Conservation (phyloP, 306 rosid species). For the Vigna angularis region DNA sequence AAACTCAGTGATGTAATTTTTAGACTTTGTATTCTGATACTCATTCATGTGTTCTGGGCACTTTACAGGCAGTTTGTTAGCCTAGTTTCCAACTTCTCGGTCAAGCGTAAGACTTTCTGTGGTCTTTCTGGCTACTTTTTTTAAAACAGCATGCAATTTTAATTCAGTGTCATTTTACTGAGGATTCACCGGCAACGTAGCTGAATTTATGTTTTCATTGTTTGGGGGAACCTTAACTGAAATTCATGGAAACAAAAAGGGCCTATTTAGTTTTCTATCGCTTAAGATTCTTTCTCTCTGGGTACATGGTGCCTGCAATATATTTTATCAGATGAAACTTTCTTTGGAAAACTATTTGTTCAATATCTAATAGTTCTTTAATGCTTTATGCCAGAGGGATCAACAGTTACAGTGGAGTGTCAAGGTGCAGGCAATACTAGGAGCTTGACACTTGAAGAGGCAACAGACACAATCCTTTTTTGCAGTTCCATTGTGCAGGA, state of each 20-base stretch:
- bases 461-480: slow-evolving; percentile 90
- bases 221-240: slow-evolving; percentile 20
- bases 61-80: background rate
- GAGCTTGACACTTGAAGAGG: slow-evolving; percentile 97
- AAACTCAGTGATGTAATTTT: slow-evolving; percentile 1
- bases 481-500: slow-evolving; percentile 95
- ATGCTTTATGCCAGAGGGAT: slow-evolving; percentile 66
- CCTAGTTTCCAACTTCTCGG: background rate
- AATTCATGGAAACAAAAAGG: background rate
- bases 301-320: slow-evolving; percentile 3
- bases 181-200: slow-evolving; percentile 7
- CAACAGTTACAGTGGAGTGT: slow-evolving; percentile 78
- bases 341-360: slow-evolving; percentile 30
- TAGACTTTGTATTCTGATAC: slow-evolving; percentile 11
- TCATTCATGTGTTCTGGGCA: slow-evolving; percentile 4
- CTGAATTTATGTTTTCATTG: slow-evolving; percentile 14
- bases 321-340: slow-evolving; percentile 24
- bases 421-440: slow-evolving; percentile 65
- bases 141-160: background rate
- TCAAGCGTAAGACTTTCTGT: background rate
- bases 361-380: slow-evolving; percentile 43
- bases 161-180: slow-evolving; percentile 1
- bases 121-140: slow-evolving; percentile 24
- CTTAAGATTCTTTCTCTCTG: slow-evolving; percentile 12
- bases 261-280: slow-evolving; percentile 9